These are phyloP conservation scores for Ceratobasidium sp. DNA, from an alignment of 1,284 basidiomycete species.

Conservation along the genomic window DNA sequence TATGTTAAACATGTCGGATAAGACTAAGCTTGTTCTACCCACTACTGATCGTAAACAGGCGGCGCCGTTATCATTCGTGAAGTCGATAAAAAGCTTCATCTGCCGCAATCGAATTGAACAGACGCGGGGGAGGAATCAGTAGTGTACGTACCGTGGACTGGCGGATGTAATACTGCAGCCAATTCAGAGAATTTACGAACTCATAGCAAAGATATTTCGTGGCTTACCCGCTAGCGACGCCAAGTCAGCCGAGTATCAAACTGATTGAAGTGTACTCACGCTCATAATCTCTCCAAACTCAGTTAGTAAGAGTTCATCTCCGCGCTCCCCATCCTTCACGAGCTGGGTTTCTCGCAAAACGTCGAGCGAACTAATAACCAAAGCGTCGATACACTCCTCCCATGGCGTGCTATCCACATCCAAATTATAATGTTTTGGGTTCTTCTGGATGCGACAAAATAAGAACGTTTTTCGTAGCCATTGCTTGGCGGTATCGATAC, in stretches of 20 bases:
- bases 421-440: constrained; percentile 71
- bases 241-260: not conserved
- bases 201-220: constrained; percentile 18
- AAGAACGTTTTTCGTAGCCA: constrained; percentile 87
- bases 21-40: not conserved
- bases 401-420: constrained; percentile 57
- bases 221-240: constrained; percentile 13
- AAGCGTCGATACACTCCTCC: constrained; percentile 70
- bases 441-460: constrained; percentile 81
- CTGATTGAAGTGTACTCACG: constrained; percentile 51
- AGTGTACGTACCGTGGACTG: constrained; percentile 63
- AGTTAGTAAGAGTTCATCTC: constrained; percentile 61
- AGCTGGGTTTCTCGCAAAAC: constrained; percentile 66
- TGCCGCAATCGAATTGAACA: not conserved
- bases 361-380: constrained; percentile 70
- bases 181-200: not conserved
- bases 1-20: not conserved
- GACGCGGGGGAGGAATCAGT: not conserved
- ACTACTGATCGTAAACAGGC: constrained; percentile 30
- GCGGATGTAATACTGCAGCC: constrained; percentile 69
- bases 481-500: constrained; percentile 46
- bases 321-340: constrained; percentile 54
- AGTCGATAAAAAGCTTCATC: constrained; percentile 24
- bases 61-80: constrained; percentile 6
- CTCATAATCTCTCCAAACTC: constrained; percentile 85